Base-by-base conservation (phyloP, 495 filamentous ascomycete genomes). In the Xylaria sp. region DNA sequence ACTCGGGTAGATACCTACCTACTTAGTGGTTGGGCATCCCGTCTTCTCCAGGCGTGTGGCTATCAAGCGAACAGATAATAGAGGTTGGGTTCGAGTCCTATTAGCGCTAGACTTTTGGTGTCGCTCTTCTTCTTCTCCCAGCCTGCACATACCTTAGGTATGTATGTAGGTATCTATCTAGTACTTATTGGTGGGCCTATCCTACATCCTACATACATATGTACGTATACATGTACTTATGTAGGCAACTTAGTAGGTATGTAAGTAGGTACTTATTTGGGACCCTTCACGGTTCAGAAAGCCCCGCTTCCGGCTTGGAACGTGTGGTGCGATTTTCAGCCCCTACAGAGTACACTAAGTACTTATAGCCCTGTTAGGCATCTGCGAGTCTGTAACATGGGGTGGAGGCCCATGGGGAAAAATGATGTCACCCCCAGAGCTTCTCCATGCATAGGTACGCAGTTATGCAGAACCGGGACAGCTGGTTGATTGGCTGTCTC, bases 401-500 rank as follows among this genome's bases (percentile, higher is more conserved):
- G 53, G 11, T 7, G 21, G 59, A 8, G 37, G 21, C n/a, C 37
- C 37, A 40, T 24, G 33, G 58, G 59, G 21, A 43, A 62, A 9
- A 8, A 31, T 62, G 59, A 62, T 62, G 59, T 62, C 59, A 62
- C 59, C 6, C 19, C 57, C 57, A n/a, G 53, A 59, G 57, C 57
- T 58, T 59, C 57, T 55, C 17, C 44, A 46, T 46, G 19, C 5
- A 46, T 11, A 5, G 11, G 44, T 37, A 37, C 35, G 35, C 21
- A n/a, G 50, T n/a, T 50, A n/a, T 50, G 5, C 46, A 43, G 41
- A 50, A n/a, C 24, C 21, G 24, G n/a, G 46, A n/a, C 24, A 19
- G 58, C 33, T 62, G 21, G 15, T 62, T 62, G 59, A 59, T 59
- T 59, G 57, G 57, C 57, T 57, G 37, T 70, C 33, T 29, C 21